phyloP scores from a whole-genome alignment of 192 early-diverging fungal genomes.

The Rhizophlyctis rosea region DNA sequence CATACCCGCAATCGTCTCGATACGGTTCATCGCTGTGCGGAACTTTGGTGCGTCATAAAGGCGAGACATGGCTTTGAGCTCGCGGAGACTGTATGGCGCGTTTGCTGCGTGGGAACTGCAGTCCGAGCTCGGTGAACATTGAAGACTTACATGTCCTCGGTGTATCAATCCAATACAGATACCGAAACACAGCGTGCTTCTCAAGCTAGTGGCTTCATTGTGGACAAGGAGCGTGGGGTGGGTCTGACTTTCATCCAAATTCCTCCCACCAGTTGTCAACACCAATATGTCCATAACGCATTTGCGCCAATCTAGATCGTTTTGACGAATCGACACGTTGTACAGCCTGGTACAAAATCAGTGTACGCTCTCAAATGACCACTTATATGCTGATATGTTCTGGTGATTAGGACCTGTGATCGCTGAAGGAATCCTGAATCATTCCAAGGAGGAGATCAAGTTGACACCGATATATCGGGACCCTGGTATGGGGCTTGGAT shows the following conservation, averaged over 20 bases:
- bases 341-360: conserved; percentile 52
- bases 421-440: conserved; percentile 38
- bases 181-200: conserved; percentile 66
- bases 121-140: too few species aligned
- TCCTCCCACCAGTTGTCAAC: not conserved
- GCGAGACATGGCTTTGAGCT: too few species aligned
- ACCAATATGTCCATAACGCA: not conserved
- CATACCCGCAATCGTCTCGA: conserved; percentile 72
- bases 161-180: conserved; percentile 40
- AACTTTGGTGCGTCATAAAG: conserved; percentile 34
- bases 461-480: conserved; percentile 66
- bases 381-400: conserved; percentile 1
- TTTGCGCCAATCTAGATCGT: conserved; percentile 28
- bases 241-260: conserved; percentile 19
- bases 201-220: conserved; percentile 77
- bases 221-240: conserved; percentile 66
- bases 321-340: conserved; percentile 70
- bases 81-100: not conserved
- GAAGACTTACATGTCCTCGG: too few species aligned
- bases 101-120: not conserved
- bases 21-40: conserved; percentile 66
- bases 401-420: conserved; percentile 57
- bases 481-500: conserved; percentile 61
- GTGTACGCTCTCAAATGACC: not conserved
- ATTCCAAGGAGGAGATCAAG: conserved; percentile 64